Conservation (phyloP, 176 grass and related monocot species). For the Stipa capillata region DNA sequence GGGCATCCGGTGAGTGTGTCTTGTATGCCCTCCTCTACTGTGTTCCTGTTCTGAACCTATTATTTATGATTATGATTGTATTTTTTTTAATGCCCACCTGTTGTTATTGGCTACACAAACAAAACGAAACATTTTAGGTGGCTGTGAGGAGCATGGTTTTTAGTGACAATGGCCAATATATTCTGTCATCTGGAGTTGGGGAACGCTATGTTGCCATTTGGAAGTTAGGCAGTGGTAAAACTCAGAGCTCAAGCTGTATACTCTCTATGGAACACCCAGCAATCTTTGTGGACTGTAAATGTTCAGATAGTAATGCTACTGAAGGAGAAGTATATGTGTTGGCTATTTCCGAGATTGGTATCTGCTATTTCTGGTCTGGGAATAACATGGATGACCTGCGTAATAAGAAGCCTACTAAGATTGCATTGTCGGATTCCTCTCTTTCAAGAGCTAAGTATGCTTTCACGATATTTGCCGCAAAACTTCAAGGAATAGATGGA, state of each 20-base stretch:
- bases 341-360: slow-evolving; percentile 78
- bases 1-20: slow-evolving; percentile 68
- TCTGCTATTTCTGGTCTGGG: slow-evolving; percentile 88
- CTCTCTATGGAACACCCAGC: slow-evolving; percentile 89
- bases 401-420: slow-evolving; percentile 70
- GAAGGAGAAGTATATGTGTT: slow-evolving; percentile 49
- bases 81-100: background rate
- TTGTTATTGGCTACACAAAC: slow-evolving; percentile 15
- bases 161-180: slow-evolving; percentile 61
- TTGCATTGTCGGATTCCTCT: slow-evolving; percentile 39
- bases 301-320: slow-evolving; percentile 4
- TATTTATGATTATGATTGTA: background rate
- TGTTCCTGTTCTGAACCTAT: background rate
- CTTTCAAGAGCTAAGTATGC: slow-evolving; percentile 35
- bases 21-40: background rate
- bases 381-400: slow-evolving; percentile 44
- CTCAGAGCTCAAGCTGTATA: slow-evolving; percentile 47
- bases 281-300: slow-evolving; percentile 71
- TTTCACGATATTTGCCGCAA: slow-evolving; percentile 64
- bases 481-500: slow-evolving; percentile 55
- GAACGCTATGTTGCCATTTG: slow-evolving; percentile 89
- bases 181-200: slow-evolving; percentile 85
- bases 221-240: slow-evolving; percentile 58
- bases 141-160: slow-evolving; percentile 79
- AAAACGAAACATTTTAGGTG: slow-evolving; percentile 44